Conservation (phyloP, 306 rosid genomes). For the Prunus mume region DNA sequence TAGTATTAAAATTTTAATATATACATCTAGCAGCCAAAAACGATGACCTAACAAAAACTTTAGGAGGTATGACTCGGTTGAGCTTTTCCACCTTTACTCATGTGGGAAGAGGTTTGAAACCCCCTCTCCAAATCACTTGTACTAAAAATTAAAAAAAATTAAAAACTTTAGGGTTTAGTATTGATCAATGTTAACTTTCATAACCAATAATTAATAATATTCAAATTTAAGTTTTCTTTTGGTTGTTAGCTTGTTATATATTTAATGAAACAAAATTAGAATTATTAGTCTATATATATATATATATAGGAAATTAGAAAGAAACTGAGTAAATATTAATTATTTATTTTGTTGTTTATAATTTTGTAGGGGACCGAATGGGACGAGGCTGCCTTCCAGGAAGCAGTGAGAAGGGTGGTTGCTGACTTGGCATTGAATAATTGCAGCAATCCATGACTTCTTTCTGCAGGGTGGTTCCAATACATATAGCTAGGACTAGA, state of each 20-base stretch:
- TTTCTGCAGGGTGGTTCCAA: background rate
- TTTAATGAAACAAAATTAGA: background rate
- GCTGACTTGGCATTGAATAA: constrained; percentile 40
- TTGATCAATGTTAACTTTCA: too few relatives aligned
- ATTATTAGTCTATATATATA: background rate
- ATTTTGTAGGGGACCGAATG: constrained; percentile 58
- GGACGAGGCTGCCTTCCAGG: constrained; percentile 85
- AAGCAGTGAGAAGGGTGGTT: constrained; percentile 80
- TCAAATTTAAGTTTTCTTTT: too few relatives aligned
- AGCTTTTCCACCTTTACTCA: too few relatives aligned
- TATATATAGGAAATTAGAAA: background rate
- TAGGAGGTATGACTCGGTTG: too few relatives aligned
- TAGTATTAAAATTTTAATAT: too few relatives aligned
- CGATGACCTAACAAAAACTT: background rate
- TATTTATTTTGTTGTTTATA: background rate
- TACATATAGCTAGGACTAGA: background rate
- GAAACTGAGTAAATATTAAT: background rate
- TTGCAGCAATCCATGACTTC: background rate
- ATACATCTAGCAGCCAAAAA: background rate
- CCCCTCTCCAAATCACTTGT: too few relatives aligned
- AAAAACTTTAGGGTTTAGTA: too few relatives aligned
- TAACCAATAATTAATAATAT: too few relatives aligned
- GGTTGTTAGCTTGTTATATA: too few relatives aligned
- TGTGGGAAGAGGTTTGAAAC: too few relatives aligned
- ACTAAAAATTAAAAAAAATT: too few relatives aligned